Conservation (phyloP, 805 yeast species). For the Candida chilensis region DNA sequence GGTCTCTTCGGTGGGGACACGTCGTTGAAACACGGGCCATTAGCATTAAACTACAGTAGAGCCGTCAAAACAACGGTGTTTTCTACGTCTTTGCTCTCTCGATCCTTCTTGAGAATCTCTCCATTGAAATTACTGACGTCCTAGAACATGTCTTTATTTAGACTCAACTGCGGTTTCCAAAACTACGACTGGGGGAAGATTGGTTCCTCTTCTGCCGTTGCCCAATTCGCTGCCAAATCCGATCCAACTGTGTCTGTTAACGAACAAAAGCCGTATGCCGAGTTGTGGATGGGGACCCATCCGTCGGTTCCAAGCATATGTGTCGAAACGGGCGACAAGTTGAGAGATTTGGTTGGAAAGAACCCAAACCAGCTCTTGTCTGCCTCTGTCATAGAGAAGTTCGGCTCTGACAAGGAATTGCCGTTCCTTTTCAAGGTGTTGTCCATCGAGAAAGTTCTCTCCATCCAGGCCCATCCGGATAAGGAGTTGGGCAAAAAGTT, state of each 20-base stretch:
- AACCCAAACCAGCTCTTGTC: slow-evolving; percentile 58
- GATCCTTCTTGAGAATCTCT: no score
- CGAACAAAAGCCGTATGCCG: slow-evolving; percentile 85
- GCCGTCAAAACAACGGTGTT: no score
- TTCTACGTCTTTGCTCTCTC: no score
- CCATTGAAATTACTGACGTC: no score
- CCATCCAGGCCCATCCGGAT: slow-evolving; percentile 98
- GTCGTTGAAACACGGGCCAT: no score
- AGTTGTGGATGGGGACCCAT: slow-evolving; percentile 99
- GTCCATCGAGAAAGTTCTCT: slow-evolving; percentile 84
- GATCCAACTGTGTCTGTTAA: slow-evolving; percentile 55
- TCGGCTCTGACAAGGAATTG: slow-evolving; percentile 60
- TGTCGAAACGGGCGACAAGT: slow-evolving; percentile 42
- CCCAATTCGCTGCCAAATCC: slow-evolving; percentile 70
- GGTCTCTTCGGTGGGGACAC: no score
- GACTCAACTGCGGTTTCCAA: slow-evolving; percentile 53
- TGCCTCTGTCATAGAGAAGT: slow-evolving; percentile 46
- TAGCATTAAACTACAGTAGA: no score
- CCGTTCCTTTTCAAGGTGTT: slow-evolving; percentile 93
- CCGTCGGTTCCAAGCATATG: slow-evolving; percentile 78
- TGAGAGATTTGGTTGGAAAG: slow-evolving; percentile 58
- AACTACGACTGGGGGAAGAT: slow-evolving; percentile 85
- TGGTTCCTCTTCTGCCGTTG: slow-evolving; percentile 82
- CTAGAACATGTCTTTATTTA: no score
- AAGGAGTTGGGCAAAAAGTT: slow-evolving; percentile 70